Evolutionary conservation across 2,329 filamentous ascomycete species (phyloP).

Genomic region (Emergomyces orientalis): DNA sequence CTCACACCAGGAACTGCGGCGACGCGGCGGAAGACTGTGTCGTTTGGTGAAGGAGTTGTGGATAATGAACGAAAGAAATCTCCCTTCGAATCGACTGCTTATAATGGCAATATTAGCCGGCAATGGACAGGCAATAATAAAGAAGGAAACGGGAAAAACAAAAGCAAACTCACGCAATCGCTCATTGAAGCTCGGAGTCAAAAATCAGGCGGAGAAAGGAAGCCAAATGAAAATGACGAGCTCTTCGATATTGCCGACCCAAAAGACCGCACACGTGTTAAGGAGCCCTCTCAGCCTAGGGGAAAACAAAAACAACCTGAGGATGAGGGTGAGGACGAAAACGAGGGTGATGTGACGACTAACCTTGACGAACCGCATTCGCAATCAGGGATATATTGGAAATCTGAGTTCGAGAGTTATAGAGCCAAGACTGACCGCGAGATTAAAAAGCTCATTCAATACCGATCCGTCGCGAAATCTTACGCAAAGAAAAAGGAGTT

Average conservation of each 20-base stretch:
- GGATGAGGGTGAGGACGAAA: conserved; percentile 19
- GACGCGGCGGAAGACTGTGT: conserved; percentile 51
- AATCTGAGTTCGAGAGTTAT: conserved; percentile 51
- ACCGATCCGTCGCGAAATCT: conserved; percentile 50
- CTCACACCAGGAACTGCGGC: conserved; percentile 52
- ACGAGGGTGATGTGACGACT: conserved; percentile 40
- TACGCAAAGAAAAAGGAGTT: conserved; percentile 52
- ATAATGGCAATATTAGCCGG: conserved; percentile 40
- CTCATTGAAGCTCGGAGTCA: conserved; percentile 32
- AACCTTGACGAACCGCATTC: conserved; percentile 48
- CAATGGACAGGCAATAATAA: conserved; percentile 13
- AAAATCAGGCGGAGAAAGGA: conserved; percentile 4
- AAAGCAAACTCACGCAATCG: conserved; percentile 35
- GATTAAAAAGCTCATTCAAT: conserved; percentile 51
- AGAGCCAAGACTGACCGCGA: conserved; percentile 49
- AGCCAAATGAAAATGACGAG: conserved; percentile 14
- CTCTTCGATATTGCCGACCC: conserved; percentile 21
- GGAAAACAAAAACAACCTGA: conserved; percentile 6
- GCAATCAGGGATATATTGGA: conserved; percentile 54
- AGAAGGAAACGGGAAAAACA: conserved; percentile 17
- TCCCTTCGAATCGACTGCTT: conserved; percentile 35
- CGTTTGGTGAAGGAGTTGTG: conserved; percentile 49
- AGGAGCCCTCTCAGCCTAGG: neutral
- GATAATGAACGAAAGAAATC: conserved; percentile 47
- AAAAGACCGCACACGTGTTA: neutral